Percentiles rank a stretch among this genome's conserved stretches.
These are phyloP conservation scores for Cocos nucifera DNA, from an alignment of 176 grass and related monocot genomes.

Conservation along the genomic window DNA sequence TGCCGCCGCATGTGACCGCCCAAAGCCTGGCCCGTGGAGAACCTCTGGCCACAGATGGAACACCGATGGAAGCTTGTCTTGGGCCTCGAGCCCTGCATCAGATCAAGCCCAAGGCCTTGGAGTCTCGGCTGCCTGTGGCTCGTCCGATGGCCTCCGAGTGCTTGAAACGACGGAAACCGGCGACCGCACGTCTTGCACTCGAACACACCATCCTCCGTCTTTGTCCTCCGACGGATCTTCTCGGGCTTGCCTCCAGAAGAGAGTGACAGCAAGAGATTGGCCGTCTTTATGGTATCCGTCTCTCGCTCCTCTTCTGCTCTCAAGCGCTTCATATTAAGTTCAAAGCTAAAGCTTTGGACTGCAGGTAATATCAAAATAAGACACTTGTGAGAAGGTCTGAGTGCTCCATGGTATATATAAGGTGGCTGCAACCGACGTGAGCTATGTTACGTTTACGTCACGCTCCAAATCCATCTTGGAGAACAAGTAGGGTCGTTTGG, in stretches of 20 bases:
- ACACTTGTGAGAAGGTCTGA: too few species aligned
- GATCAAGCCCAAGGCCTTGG: constrained; percentile 29
- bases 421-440: too few species aligned
- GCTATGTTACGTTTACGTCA: too few species aligned
- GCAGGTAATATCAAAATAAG: too few species aligned
- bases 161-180: constrained; percentile 47
- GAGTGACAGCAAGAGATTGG: constrained; percentile 34
- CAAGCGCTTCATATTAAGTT: too few species aligned
- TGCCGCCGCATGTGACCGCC: constrained; percentile 40
- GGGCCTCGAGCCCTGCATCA: constrained; percentile 12
- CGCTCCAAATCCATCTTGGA: too few species aligned
- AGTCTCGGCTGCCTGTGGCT: constrained; percentile 53
- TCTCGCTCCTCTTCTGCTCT: too few species aligned
- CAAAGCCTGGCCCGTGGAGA: too few species aligned
- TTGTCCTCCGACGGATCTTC: not conserved
- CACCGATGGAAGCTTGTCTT: constrained; percentile 17
- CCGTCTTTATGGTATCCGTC: not conserved
- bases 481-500: too few species aligned
- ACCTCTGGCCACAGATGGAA: too few species aligned
- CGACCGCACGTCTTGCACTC: constrained; percentile 52
- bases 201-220: constrained; percentile 21
- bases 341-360: too few species aligned
- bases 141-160: constrained; percentile 58
- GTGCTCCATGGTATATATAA: too few species aligned
- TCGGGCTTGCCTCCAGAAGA: constrained; percentile 25